Conservation (phyloP, 352 stramenopile species). For the Chrysophaeum taylorii region DNA sequence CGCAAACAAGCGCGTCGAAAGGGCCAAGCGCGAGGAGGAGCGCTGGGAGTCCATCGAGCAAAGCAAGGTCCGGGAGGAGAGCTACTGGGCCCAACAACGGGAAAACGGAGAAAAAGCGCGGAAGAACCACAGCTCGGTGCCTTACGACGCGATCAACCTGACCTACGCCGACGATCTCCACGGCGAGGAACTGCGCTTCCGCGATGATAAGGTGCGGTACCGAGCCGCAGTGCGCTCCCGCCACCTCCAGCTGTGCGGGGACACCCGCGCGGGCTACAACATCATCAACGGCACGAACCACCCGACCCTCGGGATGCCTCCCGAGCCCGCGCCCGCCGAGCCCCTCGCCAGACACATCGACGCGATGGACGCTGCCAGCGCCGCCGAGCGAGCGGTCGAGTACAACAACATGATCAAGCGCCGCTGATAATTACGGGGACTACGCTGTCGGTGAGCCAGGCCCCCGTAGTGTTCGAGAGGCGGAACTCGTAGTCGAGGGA, state of each 20-base stretch:
- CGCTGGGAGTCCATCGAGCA: slow-evolving; percentile 70
- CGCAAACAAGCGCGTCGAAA: slow-evolving; percentile 51
- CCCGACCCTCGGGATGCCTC: slow-evolving; percentile 15
- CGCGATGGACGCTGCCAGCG: not conserved
- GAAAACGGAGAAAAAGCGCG: slow-evolving; percentile 58
- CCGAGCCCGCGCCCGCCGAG: not conserved
- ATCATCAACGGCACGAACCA: slow-evolving; percentile 62
- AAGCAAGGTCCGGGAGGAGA: slow-evolving; percentile 50
- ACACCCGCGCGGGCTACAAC: slow-evolving; percentile 62
- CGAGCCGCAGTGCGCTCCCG: slow-evolving; percentile 58
- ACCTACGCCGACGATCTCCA: slow-evolving; percentile 70
- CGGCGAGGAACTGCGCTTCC: slow-evolving; percentile 50
- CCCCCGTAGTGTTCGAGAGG: too few species aligned
- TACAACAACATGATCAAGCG: not conserved
- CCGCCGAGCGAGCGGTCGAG: not conserved
- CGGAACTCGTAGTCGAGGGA: not conserved
- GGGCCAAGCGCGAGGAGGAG: slow-evolving; percentile 54
- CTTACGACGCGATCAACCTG: slow-evolving; percentile 72
- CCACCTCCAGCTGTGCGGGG: slow-evolving; percentile 59
- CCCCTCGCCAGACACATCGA: slow-evolving; percentile 1
- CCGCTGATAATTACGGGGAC: too few species aligned
- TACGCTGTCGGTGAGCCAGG: too few species aligned
- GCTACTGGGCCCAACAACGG: slow-evolving; percentile 49
- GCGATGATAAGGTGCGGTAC: slow-evolving; percentile 57
- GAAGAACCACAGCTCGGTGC: slow-evolving; percentile 66